Percentiles rank a stretch among this genome's conserved stretches.
phyloP scores from a whole-genome alignment of 2,329 filamentous ascomycete species.

The Grosmannia clavigera region DNA sequence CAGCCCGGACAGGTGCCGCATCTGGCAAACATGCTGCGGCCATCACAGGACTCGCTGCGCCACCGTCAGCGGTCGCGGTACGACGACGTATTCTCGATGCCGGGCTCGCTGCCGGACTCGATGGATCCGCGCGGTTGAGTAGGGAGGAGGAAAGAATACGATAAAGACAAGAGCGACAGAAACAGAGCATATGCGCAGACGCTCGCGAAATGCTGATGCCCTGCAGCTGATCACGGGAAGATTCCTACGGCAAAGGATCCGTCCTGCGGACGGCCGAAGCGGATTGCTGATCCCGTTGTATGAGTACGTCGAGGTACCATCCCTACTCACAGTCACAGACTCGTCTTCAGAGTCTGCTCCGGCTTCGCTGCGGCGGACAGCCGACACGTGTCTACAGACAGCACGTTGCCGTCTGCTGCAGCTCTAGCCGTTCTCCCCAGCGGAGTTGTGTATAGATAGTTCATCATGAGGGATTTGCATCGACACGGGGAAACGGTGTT shows the following conservation, averaged over 20 bases:
- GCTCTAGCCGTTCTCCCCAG: too few relatives aligned
- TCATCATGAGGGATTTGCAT: neutral
- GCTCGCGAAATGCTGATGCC: neutral
- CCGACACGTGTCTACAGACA: neutral
- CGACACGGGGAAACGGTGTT: neutral
- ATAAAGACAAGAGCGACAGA: too few relatives aligned
- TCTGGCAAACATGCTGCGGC: slow-evolving; percentile 5
- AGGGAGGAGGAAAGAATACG: neutral
- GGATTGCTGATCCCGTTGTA: neutral
- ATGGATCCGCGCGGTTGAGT: slow-evolving; percentile 16
- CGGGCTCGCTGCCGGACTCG: slow-evolving; percentile 32
- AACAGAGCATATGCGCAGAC: neutral
- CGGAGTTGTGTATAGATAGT: neutral
- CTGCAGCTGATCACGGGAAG: neutral
- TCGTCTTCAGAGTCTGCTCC: neutral
- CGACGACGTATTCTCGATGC: slow-evolving; percentile 28
- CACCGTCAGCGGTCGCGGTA: slow-evolving; percentile 22
- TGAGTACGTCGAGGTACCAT: neutral
- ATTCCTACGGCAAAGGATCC: too few relatives aligned
- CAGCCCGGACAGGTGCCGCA: slow-evolving; percentile 2
- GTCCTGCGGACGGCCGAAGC: neutral
- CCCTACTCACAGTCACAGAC: neutral
- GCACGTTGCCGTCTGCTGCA: too few relatives aligned
- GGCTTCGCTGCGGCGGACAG: neutral
- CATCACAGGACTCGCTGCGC: slow-evolving; percentile 22